Evolutionary conservation across 2,329 filamentous ascomycete species (phyloP).

Genomic region (Bipolaris cookei): DNA sequence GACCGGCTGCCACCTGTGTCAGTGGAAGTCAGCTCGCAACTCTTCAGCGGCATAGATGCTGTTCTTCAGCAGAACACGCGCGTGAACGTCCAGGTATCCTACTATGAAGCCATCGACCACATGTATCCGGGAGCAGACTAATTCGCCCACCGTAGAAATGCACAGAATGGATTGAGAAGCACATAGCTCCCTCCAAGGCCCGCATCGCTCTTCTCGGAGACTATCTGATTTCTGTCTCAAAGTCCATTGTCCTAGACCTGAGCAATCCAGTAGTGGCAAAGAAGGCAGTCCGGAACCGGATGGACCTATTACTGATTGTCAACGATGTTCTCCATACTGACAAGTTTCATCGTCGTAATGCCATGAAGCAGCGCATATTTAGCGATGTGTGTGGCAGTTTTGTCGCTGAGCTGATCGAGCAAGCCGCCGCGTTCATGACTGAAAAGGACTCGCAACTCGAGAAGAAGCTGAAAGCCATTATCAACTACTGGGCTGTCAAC

Average conservation of each 20-base stretch:
- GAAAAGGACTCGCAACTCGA: conserved; percentile 69
- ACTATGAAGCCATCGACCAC: conserved; percentile 26
- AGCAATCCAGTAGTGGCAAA: conserved; percentile 49
- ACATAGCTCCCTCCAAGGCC: conserved; percentile 70
- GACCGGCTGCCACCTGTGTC: conserved; percentile 28
- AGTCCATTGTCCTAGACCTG: conserved; percentile 56
- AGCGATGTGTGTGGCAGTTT: conserved; percentile 57
- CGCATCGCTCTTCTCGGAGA: conserved; percentile 74
- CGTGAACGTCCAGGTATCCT: conserved; percentile 45
- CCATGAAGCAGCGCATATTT: conserved; percentile 16
- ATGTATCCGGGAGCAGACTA: conserved; percentile 39
- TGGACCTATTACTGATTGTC: conserved; percentile 79
- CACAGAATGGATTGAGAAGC: conserved; percentile 81
- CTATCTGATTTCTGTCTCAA: conserved; percentile 74
- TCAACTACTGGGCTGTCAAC: conserved; percentile 74
- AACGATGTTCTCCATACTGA: conserved; percentile 73
- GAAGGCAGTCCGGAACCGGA: conserved; percentile 66
- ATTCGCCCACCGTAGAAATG: conserved; percentile 67
- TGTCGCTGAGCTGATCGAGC: conserved; percentile 67
- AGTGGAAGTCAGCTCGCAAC: conserved; percentile 30
- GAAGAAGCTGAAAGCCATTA: conserved; percentile 62
- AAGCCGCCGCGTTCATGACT: conserved; percentile 61
- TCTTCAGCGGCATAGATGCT: conserved; percentile 35
- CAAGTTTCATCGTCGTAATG: conserved; percentile 29
- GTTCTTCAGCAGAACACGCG: conserved; percentile 37